Conservation (phyloP, 352 stramenopile genomes). For the Plasmopara viticola region DNA sequence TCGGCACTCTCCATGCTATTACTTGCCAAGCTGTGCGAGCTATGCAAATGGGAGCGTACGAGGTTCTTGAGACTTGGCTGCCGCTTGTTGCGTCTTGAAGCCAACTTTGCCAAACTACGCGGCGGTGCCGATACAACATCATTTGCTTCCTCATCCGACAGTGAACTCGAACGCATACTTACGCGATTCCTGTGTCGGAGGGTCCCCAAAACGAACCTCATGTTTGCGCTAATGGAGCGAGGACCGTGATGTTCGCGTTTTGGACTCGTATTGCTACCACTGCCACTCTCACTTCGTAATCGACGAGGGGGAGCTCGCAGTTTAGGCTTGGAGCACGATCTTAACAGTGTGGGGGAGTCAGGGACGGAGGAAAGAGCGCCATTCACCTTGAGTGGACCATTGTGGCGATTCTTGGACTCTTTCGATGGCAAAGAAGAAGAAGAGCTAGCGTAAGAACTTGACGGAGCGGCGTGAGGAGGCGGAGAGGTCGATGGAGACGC, state of each 20-base stretch:
- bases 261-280: slow-evolving; percentile 31
- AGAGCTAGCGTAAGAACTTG: no score
- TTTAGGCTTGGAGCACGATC: slow-evolving; percentile 13
- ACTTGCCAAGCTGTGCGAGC: slow-evolving; percentile 21
- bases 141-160: slow-evolving; percentile 29
- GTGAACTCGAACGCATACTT: slow-evolving; percentile 18
- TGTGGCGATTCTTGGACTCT: background rate
- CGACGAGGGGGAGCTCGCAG: slow-evolving; percentile 30
- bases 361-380: background rate
- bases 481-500: no score
- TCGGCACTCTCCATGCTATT: slow-evolving; percentile 3
- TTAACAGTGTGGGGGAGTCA: slow-evolving; percentile 8
- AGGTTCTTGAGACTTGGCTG: slow-evolving; percentile 55
- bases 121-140: slow-evolving; percentile 14
- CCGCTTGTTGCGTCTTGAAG: slow-evolving; percentile 27
- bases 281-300: slow-evolving; percentile 49
- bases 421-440: no score
- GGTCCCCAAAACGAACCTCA: slow-evolving; percentile 34
- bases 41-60: slow-evolving; percentile 54
- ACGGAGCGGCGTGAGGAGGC: no score
- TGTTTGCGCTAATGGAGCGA: slow-evolving; percentile 25
- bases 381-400: slow-evolving; percentile 4
- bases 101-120: slow-evolving; percentile 4
- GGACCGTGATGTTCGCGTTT: slow-evolving; percentile 10
- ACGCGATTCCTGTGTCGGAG: slow-evolving; percentile 33